These are phyloP conservation scores for Ceratobasidium sp. DNA, from an alignment of 1,284 basidiomycete genomes.

Conservation along the genomic window DNA sequence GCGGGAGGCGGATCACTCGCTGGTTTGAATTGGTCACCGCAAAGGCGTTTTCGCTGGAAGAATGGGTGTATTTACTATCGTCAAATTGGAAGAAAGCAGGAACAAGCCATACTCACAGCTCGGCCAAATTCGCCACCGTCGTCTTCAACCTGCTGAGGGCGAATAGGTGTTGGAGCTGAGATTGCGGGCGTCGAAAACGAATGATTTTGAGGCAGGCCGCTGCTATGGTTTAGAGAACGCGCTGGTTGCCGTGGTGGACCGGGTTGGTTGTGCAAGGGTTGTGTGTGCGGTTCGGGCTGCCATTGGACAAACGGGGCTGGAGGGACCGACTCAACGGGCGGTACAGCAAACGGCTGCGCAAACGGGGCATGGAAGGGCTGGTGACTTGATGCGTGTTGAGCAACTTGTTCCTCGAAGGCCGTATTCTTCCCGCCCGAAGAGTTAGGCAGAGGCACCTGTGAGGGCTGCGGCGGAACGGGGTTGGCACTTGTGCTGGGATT, in stretches of 20 bases:
- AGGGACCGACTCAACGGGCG: neutral
- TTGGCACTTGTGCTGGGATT: no score
- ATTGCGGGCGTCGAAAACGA: neutral
- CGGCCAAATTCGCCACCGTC: neutral
- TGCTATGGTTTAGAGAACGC: neutral
- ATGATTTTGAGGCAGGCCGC: neutral
- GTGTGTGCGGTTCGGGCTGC: neutral
- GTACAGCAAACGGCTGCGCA: conserved; percentile 7
- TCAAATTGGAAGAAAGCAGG: neutral
- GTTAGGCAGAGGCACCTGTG: neutral
- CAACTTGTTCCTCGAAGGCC: no score
- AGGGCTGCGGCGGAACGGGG: neutral
- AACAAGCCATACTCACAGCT: neutral
- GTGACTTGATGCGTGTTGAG: no score
- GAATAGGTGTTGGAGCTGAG: neutral
- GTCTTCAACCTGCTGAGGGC: neutral
- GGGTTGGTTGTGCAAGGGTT: conserved; percentile 1
- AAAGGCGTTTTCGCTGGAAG: neutral
- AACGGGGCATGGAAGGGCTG: neutral
- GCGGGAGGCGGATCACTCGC: neutral
- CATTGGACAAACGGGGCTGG: conserved; percentile 9
- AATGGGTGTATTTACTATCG: neutral
- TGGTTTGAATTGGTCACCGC: neutral
- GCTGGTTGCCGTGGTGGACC: neutral
- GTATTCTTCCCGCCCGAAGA: no score